Evolutionary conservation across 495 filamentous ascomycete genomes (phyloP), one percentile per base, ranked within the genome.

Genomic region (Annulohypoxylon stygium): DNA sequence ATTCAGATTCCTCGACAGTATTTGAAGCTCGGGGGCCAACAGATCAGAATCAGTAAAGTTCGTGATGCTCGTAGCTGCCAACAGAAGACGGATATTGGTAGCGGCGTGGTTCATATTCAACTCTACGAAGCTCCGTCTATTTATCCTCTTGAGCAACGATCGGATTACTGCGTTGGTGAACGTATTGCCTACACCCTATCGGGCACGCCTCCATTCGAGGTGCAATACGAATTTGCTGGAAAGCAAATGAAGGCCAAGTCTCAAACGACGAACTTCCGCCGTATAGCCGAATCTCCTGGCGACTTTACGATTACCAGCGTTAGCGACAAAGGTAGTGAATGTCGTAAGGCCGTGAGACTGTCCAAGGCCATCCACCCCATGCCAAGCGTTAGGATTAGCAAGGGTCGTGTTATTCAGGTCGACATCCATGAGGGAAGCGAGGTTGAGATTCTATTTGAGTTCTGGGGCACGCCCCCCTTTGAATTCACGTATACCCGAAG

Each of bases 361-460:
- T 87, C 88, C 36, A 95, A 94, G 80, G 82, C 88, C 2, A 96
- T 99, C 69, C 96, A 97, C 76, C 89, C 92, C 64, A 91, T 99
- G 85, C 96, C 96, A 4, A 93, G 92, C 70, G 96, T 97, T 37
- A 89, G 89, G 68, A 93, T 99, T 74, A 93, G 90, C 76, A 91
- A 93, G 78, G 96, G 96, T 0, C 86, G 86, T 39, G 87, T 90
- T 18, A 88, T 90, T 10, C 88, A 90, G 50, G 91, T 97, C 33
- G 96, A 98, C 75, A 99, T 99, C 65, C 96, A 98, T 78, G 95
- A 98, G 83, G 96, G 96, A 76, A 92, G 93, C 71, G 91, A 94
- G 80, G 93, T 95, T 14, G 93, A 97, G 78, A 93, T 99, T 65
- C 83, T 92, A 47, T 98, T 98, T 71, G 91, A 95, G 74, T 98